Evolutionary conservation across 2,329 filamentous ascomycete genomes (phyloP), one percentile per base, ranked within the genome.

Genomic region (Pyrenophora seminiperda): DNA sequence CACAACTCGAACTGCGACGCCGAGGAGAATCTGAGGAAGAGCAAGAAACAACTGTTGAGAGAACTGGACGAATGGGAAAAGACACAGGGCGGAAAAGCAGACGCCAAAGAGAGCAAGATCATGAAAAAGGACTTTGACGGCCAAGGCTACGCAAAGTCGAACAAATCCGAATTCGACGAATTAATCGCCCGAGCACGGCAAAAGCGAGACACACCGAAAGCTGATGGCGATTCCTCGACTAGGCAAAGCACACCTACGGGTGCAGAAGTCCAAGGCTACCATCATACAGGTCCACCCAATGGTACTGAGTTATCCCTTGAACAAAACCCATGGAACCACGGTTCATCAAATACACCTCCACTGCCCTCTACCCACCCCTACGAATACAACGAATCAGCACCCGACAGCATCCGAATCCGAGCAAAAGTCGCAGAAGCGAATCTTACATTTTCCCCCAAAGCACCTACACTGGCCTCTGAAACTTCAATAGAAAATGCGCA

Each of bases 1-100:
- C 97, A 91, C 88, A 99, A 99, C 71, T 90, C 95, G 9, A 99
- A 99, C 69, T 96, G 91, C 74, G 94, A 99, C 72, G 88, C 92
- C 2, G 83, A 82, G 29, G 77, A 78, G 1, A 91, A 91, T 0
- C 54, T 61, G 14, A 54, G 64, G 5, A 89, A 88, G 67, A 79
- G 79, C 9, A 90, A 89, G 56, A 67, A 75, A 5, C 87, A 94
- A 49, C 73, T 99, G 4, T 73, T 96, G 13, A 83, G 83, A 11
- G 93, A 97, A 53, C 73, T 99, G 10, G 88, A 93, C 17, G 74
- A 83, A 1, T 97, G 94, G 93, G 94, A 99, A 73, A 82, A 85
- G 36, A 93, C 89, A 0, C 85, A 95, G 56, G 90, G 90, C 7
- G 82, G 83, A 1, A 77, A 69, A 13, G 75, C 75, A 3, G 73